A percentile compares a stretch with the other conserved stretches of the same genome.
These are phyloP conservation scores for Parastagonospora avenae DNA, from an alignment of 2,329 filamentous ascomycete genomes.

Conservation along the genomic window DNA sequence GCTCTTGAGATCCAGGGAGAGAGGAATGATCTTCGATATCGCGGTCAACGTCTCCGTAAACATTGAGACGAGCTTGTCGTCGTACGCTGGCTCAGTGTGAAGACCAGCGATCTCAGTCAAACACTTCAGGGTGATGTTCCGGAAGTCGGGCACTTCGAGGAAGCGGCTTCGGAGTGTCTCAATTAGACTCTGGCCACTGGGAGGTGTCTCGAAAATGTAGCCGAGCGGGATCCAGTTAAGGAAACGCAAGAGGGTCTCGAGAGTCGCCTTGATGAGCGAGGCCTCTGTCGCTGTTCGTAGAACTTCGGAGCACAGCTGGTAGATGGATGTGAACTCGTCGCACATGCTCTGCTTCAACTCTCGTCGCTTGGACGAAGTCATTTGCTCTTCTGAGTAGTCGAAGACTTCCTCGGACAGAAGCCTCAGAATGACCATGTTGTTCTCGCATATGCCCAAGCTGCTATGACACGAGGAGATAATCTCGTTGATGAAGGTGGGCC, in stretches of 20 bases:
- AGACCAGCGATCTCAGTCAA: constrained; percentile 96
- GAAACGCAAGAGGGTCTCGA: constrained; percentile 93
- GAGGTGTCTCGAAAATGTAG: constrained; percentile 95
- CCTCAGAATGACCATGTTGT: constrained; percentile 98
- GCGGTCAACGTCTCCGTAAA: constrained; percentile 95
- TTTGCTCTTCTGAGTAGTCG: constrained; percentile 97
- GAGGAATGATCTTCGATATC: constrained; percentile 90
- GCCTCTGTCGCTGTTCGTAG: constrained; percentile 86
- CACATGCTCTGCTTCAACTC: constrained; percentile 99
- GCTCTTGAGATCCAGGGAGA: constrained; percentile 85
- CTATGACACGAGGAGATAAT: constrained; percentile 96
- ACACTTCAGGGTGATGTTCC: constrained; percentile 95
- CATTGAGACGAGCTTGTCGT: constrained; percentile 96
- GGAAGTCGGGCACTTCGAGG: constrained; percentile 90
- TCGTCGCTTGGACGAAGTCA: constrained; percentile 97
- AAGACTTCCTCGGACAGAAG: constrained; percentile 98
- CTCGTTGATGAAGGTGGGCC: constrained; percentile 99
- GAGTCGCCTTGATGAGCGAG: constrained; percentile 91
- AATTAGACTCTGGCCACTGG: constrained; percentile 68
- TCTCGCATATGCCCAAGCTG: constrained; percentile 96
- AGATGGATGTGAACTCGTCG: constrained; percentile 97
- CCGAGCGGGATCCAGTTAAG: constrained; percentile 99
- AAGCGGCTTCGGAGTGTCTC: constrained; percentile 92
- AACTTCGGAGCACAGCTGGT: constrained; percentile 95
- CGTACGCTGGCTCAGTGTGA: constrained; percentile 84